Base-by-base conservation (phyloP, 176 grass and related monocot species). In the Musa itinerans region DNA sequence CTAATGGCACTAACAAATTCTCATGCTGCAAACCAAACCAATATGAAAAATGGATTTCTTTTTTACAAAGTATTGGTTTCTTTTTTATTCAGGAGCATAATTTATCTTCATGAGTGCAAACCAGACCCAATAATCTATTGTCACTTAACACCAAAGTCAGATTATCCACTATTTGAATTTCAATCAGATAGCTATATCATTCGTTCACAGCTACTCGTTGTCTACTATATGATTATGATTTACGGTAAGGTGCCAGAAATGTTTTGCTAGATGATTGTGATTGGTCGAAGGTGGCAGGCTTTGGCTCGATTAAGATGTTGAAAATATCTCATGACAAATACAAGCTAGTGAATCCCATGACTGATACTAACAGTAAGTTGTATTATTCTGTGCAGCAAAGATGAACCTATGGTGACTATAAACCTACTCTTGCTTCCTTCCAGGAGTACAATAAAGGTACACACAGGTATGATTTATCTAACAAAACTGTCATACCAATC, bases 91-190 rank as follows among this genome's bases (percentile, higher is more conserved):
- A 99, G 95, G 90, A 90, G 90, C 71, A 71, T 99, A 64, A 99
- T 89, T 76, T 99, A 99, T 86, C 95, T 99, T 75, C 95, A 99
- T 9, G 88, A 99, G 63, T 91, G 88, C 84, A 99, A 93, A 78
- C 88, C 95, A 63, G 90, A 99, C 48, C 86, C 90, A 71, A 94
- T 99, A 63, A 99, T 99, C 78, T 90, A 99, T 74, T 86, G 84
- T 56, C 43, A 86, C 87, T 72, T 99, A 56, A 87, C 78, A 54
- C 79, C 93, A 89, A 93, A 93, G 93, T 97, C 90, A 97, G 88
- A 65, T 81, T 12, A 85, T 77, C 50, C 22, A 83, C 14, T 57
- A 20, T 61, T 1, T 48, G 68, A 52, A 63, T 17, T 61, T 49
- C 24, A 43, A 71, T 71, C 15, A 29, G 27, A 2, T 29, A 29